These are phyloP conservation scores for Botrytis hyacinthi DNA, from an alignment of 2,329 filamentous ascomycete species.

Conservation along the genomic window DNA sequence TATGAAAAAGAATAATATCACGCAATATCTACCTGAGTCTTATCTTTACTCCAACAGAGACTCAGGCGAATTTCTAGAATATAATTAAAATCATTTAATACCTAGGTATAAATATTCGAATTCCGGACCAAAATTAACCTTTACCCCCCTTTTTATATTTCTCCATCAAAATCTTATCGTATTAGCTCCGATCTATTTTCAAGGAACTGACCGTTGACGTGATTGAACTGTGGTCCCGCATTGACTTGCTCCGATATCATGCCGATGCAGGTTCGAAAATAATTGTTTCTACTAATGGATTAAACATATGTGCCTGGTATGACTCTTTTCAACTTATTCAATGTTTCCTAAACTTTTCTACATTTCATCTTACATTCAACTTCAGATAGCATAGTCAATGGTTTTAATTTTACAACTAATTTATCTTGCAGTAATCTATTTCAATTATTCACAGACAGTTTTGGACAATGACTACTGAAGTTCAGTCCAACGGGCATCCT, in stretches of 20 bases:
- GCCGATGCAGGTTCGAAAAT: constrained; percentile 16
- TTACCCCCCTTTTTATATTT: background rate
- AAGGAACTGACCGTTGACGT: background rate
- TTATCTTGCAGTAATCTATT: constrained; percentile 9
- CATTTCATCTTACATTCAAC: background rate
- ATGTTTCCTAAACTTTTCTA: background rate
- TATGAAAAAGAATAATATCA: background rate
- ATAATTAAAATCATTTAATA: background rate
- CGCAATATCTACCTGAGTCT: background rate
- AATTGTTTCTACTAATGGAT: constrained; percentile 11
- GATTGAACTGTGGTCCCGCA: constrained; percentile 2
- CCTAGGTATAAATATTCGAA: background rate
- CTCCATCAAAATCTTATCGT: constrained; percentile 12
- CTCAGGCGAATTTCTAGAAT: background rate
- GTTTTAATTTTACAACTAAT: constrained; percentile 25
- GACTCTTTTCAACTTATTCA: constrained; percentile 11
- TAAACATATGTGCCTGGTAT: constrained; percentile 5
- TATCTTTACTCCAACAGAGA: background rate
- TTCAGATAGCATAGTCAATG: background rate
- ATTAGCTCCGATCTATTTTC: constrained; percentile 5
- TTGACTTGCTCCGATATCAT: constrained; percentile 18
- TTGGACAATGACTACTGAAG: constrained; percentile 29
- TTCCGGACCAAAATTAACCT: background rate
- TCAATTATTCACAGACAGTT: constrained; percentile 4
- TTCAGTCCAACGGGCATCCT: constrained; percentile 25